Evolutionary conservation across 768 basidiomycete genomes (phyloP).

Genomic region (Mycena polygramma): DNA sequence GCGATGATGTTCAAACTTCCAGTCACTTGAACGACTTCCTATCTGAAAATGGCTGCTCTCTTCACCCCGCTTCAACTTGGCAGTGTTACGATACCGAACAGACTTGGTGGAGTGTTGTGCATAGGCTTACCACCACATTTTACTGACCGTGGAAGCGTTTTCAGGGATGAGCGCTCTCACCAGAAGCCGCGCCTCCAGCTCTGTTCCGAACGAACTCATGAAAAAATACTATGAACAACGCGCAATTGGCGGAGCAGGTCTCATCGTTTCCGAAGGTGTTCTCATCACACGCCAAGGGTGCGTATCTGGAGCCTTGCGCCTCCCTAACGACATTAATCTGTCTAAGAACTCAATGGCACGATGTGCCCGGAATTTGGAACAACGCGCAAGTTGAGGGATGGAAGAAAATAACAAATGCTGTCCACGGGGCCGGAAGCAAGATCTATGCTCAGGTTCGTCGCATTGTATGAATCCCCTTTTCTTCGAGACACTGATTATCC

Average conservation of each 20-base stretch:
- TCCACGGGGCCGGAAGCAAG: conserved; percentile 57
- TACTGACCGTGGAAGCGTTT: background rate
- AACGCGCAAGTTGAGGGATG: conserved; percentile 58
- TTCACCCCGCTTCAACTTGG: conserved; percentile 52
- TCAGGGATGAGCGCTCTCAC: conserved; percentile 53
- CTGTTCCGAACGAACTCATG: conserved; percentile 54
- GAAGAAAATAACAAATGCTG: conserved; percentile 59
- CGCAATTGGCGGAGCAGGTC: conserved; percentile 51
- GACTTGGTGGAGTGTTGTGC: conserved; percentile 40
- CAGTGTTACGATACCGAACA: conserved; percentile 49
- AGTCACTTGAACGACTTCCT: no score
- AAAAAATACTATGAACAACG: conserved; percentile 57
- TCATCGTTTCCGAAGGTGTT: conserved; percentile 55
- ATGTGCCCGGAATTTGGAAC: conserved; percentile 59
- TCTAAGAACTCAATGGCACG: conserved; percentile 39
- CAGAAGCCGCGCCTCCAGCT: conserved; percentile 52
- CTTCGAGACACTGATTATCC: conserved; percentile 20
- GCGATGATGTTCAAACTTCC: no score
- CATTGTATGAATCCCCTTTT: background rate
- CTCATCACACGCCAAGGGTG: conserved; percentile 60
- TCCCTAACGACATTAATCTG: background rate
- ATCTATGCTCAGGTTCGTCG: conserved; percentile 59
- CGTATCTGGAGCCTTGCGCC: conserved; percentile 1
- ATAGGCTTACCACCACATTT: background rate
- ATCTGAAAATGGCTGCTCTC: conserved; percentile 32